phyloP scores from a whole-genome alignment of 1,284 basidiomycete genomes.

The Microbotryomycetes sp. region DNA sequence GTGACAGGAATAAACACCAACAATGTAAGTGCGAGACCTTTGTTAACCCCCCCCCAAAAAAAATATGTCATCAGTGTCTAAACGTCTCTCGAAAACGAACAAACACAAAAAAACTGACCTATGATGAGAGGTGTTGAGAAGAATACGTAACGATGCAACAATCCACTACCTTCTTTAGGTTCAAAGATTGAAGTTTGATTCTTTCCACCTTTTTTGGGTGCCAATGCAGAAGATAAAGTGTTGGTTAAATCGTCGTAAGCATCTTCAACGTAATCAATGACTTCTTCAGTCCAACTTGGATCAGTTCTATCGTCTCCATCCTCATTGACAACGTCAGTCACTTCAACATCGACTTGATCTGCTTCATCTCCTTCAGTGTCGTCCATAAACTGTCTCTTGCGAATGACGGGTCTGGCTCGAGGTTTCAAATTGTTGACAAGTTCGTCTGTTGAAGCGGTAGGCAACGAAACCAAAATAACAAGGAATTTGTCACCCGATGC shows the following conservation, averaged over 20 bases:
- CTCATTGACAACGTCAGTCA: neutral
- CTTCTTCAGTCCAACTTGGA: slow-evolving; percentile 4
- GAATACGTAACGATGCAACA: slow-evolving; percentile 31
- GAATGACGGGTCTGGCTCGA: neutral
- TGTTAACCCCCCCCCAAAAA: neutral
- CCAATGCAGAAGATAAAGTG: neutral
- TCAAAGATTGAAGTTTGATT: slow-evolving; percentile 31
- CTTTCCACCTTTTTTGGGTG: neutral
- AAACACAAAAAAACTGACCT: slow-evolving; percentile 4
- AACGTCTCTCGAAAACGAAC: neutral
- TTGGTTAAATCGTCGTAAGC: neutral
- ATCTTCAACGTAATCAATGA: neutral
- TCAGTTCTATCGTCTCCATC: slow-evolving; percentile 3
- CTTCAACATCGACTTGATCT: neutral
- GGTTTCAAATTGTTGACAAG: neutral
- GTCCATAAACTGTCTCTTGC: neutral
- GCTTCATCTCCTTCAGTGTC: neutral
- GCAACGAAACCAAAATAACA: slow-evolving; percentile 23
- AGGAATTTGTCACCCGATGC: neutral
- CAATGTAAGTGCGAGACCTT: slow-evolving; percentile 25
- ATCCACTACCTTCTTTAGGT: slow-evolving; percentile 4
- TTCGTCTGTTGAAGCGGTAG: neutral
- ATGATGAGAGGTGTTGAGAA: slow-evolving; percentile 28
- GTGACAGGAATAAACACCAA: slow-evolving; percentile 24
- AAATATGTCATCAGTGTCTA: neutral